Evolutionary conservation across 176 grass and related monocot genomes (phyloP), one percentile per base, ranked within the genome.

Genomic region (Pharus latifolius): DNA sequence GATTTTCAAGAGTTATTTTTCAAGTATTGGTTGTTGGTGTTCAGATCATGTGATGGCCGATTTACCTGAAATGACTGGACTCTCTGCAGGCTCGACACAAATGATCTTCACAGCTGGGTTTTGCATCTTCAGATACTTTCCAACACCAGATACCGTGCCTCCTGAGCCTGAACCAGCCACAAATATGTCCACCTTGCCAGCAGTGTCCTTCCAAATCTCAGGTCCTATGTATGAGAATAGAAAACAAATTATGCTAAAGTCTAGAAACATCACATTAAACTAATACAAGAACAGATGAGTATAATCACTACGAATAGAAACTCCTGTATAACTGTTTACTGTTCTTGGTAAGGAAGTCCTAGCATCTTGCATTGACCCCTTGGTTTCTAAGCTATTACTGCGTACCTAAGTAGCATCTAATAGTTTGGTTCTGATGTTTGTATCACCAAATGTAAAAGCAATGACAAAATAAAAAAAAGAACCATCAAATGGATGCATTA

Each of bases 71-170:
- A 97, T 69, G 43, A 92, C 73, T 18, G 85, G 76, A 58, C 86
- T 96, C 60, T 97, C 93, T 10, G 80, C 30, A 67, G 93, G 93
- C 64, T 92, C 93, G 56, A 97, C 86, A 71, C 79, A 84, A 69
- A 92, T 80, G 38, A 90, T 41, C 63, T 90, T 97, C 24, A 92
- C 51, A 62, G 60, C 46, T 66, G 82, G 78, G 57, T 88, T 91
- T 83, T 91, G 74, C 49, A 85, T 72, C 82, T 96, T 96, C 55
- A 96, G 63, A 71, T 96, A 96, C 16, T 70, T 96, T 1, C 81
- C 88, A 2, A 75, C 79, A 59, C 88, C 88, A 81, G 75, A 80
- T 38, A 91, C 3, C 0, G 88, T 96, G 3, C 88, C 88, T 75
- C 92, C 92, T 60, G 92, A 86, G 44, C 88, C 88, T 55, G 88